Conservation (phyloP, 2,329 filamentous ascomycete genomes). For the Lachnum nothofagi region DNA sequence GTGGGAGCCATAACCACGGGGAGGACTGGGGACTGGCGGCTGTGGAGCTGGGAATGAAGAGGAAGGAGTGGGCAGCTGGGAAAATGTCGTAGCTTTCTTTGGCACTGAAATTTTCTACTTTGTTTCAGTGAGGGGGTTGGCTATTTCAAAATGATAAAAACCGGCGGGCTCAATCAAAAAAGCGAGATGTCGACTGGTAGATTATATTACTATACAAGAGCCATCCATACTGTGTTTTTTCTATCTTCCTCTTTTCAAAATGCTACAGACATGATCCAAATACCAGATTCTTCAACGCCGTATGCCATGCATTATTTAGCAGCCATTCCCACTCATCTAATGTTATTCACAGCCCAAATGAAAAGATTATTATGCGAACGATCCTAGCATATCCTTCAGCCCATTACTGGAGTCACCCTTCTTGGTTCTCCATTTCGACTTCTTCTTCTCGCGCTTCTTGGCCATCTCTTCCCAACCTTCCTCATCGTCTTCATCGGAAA, state of each 20-base stretch:
- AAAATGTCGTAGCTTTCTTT: slow-evolving; percentile 28
- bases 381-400: slow-evolving; percentile 29
- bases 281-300: slow-evolving; percentile 27
- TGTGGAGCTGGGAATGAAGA: slow-evolving; percentile 88
- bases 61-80: slow-evolving; percentile 66
- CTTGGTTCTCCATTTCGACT: slow-evolving; percentile 59
- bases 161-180: too few species aligned
- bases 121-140: too few species aligned
- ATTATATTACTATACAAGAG: slow-evolving; percentile 18
- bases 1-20: slow-evolving; percentile 91
- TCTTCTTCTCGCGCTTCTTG: slow-evolving; percentile 63
- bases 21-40: slow-evolving; percentile 94
- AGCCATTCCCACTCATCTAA: slow-evolving; percentile 12
- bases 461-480: slow-evolving; percentile 67
- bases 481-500: slow-evolving; percentile 58
- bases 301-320: slow-evolving; percentile 18
- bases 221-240: slow-evolving; percentile 1
- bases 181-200: not conserved
- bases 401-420: slow-evolving; percentile 37
- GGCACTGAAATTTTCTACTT: too few species aligned
- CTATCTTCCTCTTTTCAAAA: not conserved
- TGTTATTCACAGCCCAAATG: slow-evolving; percentile 9
- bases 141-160: too few species aligned
- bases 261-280: slow-evolving; percentile 13
- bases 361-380: slow-evolving; percentile 23